Conservation (phyloP, 2,329 filamentous ascomycete species). For the Herpomyces periplanetae region DNA sequence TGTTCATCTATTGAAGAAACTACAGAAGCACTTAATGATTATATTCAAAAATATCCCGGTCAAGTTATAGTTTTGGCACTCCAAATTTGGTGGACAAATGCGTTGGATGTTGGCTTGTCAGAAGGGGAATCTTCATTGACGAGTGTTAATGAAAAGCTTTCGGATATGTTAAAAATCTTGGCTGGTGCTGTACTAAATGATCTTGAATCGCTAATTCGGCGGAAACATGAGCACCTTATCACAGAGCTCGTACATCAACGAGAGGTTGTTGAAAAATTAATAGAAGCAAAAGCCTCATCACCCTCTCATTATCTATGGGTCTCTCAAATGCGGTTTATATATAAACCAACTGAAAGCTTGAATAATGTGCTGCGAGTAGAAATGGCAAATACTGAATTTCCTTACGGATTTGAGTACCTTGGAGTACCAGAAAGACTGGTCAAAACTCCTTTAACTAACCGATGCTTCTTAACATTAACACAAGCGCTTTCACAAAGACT, state of each 20-base stretch:
- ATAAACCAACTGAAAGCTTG: conserved; percentile 38
- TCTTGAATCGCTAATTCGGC: conserved; percentile 44
- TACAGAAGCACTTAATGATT: conserved; percentile 34
- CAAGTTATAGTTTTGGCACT: conserved; percentile 84
- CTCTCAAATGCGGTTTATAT: conserved; percentile 84
- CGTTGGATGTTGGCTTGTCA: conserved; percentile 35
- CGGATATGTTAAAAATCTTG: conserved; percentile 45
- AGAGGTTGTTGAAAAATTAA: conserved; percentile 57
- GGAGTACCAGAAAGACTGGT: conserved; percentile 87
- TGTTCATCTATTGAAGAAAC: conserved; percentile 25
- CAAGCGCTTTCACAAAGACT: conserved; percentile 79
- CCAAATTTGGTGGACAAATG: conserved; percentile 67
- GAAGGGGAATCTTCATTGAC: conserved; percentile 28
- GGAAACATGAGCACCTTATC: conserved; percentile 94
- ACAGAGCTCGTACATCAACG: conserved; percentile 96
- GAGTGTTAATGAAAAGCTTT: conserved; percentile 35
- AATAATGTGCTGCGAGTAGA: conserved; percentile 49
- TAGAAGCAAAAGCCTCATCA: conserved; percentile 28
- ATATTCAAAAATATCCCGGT: conserved; percentile 47
- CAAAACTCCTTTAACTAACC: conserved; percentile 75
- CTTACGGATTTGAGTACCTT: conserved; percentile 91
- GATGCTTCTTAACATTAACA: conserved; percentile 88
- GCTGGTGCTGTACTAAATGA: conserved; percentile 66
- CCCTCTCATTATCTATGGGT: conserved; percentile 66
- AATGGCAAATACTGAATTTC: conserved; percentile 82